These are phyloP conservation scores for Rhamnella rubrinervis DNA, from an alignment of 331 rosid species.

Conservation along the genomic window DNA sequence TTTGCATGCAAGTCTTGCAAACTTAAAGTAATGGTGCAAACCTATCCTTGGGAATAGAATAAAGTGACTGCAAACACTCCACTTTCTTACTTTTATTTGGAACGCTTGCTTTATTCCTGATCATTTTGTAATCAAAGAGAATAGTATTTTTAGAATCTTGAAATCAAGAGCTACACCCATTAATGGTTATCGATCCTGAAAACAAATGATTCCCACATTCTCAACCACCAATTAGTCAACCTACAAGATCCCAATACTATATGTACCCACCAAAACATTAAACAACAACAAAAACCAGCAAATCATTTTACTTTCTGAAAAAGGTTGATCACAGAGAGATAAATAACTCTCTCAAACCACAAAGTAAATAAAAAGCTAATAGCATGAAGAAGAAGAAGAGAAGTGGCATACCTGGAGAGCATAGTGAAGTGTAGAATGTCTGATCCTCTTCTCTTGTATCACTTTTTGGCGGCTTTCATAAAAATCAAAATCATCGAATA, in stretches of 20 bases:
- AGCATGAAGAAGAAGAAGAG: neutral
- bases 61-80: constrained; percentile 29
- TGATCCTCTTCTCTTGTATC: constrained; percentile 64
- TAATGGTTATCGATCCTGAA: constrained; percentile 20
- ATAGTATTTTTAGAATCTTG: constrained; percentile 19
- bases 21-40: neutral
- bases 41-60: constrained; percentile 22
- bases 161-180: constrained; percentile 12
- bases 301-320: constrained; percentile 15
- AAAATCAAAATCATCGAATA: constrained; percentile 75
- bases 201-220: constrained; percentile 29
- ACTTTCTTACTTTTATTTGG: constrained; percentile 25
- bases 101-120: constrained; percentile 30
- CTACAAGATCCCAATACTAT: constrained; percentile 35
- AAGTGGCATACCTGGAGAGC: constrained; percentile 45
- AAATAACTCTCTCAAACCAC: neutral
- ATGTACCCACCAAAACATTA: constrained; percentile 31
- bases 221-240: constrained; percentile 26
- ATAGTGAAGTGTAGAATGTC: constrained; percentile 43
- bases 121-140: constrained; percentile 22
- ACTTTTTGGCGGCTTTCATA: constrained; percentile 79
- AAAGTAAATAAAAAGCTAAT: neutral
- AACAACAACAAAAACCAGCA: constrained; percentile 1
- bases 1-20: neutral
- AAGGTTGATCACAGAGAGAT: constrained; percentile 6